Base-by-base conservation (phyloP, 495 filamentous ascomycete species). In the Bacidia gigantensis region DNA sequence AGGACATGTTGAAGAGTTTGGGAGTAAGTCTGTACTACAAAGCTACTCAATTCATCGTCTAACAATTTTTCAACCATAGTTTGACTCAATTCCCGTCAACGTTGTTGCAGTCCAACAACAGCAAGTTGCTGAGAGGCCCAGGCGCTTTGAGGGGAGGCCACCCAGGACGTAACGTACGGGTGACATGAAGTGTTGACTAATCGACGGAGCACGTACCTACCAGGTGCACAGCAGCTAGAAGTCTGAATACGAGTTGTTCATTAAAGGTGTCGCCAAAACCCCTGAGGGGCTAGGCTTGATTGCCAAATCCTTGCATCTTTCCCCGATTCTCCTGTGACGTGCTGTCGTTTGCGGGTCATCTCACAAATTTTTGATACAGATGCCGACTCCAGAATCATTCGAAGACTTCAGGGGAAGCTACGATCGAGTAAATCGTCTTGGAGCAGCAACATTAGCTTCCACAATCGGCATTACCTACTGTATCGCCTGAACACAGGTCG, bases 1-100 rank as follows among this genome's bases (percentile, higher is more conserved):
- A 96, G 81, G 92, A 97, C 67, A 74, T 98, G 63, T 77, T 98
- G 69, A 98, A 97, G 85, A 84, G 78, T 80, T 77, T 98, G 62
- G 92, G 92, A 69, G 90, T 97, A 89, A 60, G 89, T 87, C 60
- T 17, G 40, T 24, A 20, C 25, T 22, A 38, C 38, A 12, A 14
- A 46, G 10, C 3, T 45, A 11, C 22, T 2, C 22, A 18, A 17
- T 18, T 20, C n/a, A 46, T 38, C 45, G 41, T 21, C 3, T 46
- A 55, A 45, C 46, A 48, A 21, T 51, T 32, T 40, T 46, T 45
- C 21, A 23, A 60, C 53, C 20, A n/a, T 64, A 97, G 90, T 97
- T 97, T 78, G 90, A 96, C 71, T 83, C 81, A 58, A 89, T 97
- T 69, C 86, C 89, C 64, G 88, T 95, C 83, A 93, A 88, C 72